Evolutionary conservation across 139 green algal species (phyloP).

Genomic region (Nannochloris sp.): DNA sequence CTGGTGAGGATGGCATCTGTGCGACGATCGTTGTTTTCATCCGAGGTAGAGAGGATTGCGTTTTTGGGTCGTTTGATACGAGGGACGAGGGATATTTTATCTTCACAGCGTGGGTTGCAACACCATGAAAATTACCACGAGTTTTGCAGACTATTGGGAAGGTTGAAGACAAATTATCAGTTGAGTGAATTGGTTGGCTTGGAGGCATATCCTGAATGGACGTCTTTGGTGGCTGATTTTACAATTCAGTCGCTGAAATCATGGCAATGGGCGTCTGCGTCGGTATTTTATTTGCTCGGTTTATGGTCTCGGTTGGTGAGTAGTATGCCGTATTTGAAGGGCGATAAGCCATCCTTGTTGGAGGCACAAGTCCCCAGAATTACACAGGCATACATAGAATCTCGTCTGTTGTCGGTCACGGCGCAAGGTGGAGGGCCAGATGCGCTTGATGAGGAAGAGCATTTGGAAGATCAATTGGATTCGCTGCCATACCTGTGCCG

Average conservation of each 20-base stretch:
- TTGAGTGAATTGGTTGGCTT: slow-evolving; percentile 73
- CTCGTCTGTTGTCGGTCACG: slow-evolving; percentile 65
- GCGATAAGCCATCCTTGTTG: slow-evolving; percentile 78
- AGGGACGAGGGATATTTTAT: slow-evolving; percentile 60
- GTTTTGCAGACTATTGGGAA: slow-evolving; percentile 87
- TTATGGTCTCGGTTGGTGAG: slow-evolving; percentile 86
- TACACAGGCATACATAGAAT: slow-evolving; percentile 82
- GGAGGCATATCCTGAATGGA: slow-evolving; percentile 90
- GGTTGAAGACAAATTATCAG: slow-evolving; percentile 98
- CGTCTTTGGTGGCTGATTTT: slow-evolving; percentile 82
- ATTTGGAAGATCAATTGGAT: slow-evolving; percentile 88
- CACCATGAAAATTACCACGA: slow-evolving; percentile 95
- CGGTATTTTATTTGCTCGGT: slow-evolving; percentile 85
- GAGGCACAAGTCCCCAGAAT: slow-evolving; percentile 90
- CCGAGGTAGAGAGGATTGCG: slow-evolving; percentile 68
- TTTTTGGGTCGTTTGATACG: slow-evolving; percentile 66
- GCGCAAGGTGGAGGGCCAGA: slow-evolving; percentile 53
- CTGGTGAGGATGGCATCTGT: slow-evolving; percentile 85
- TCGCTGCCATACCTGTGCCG: slow-evolving; percentile 81
- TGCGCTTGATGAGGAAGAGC: slow-evolving; percentile 87
- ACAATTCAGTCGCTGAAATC: slow-evolving; percentile 70
- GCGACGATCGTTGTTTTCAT: slow-evolving; percentile 79
- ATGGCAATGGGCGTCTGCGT: slow-evolving; percentile 74
- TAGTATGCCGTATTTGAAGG: slow-evolving; percentile 90
- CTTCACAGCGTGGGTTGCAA: slow-evolving; percentile 54